These are phyloP conservation scores for Priceomyces carsonii DNA, from an alignment of 805 yeast species.

Conservation along the genomic window DNA sequence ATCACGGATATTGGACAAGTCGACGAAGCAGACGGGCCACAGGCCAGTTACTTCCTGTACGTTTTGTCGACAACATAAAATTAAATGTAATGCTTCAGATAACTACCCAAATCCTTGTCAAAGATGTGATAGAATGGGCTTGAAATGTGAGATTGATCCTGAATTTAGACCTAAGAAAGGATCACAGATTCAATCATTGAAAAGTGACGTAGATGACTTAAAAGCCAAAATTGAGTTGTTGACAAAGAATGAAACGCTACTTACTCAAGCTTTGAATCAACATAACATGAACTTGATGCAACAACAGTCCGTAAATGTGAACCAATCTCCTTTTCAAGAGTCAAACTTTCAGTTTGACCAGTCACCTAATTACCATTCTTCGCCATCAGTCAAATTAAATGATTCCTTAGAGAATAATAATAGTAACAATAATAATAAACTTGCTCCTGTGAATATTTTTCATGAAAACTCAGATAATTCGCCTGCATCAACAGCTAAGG, in stretches of 20 bases:
- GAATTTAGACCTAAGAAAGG: constrained; percentile 90
- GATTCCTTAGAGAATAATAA: constrained; percentile 13
- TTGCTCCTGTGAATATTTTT: constrained; percentile 19
- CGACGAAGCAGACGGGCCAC: constrained; percentile 46
- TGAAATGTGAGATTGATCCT: constrained; percentile 87
- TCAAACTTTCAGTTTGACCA: constrained; percentile 10
- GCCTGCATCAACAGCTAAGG: constrained; percentile 15
- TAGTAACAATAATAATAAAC: constrained; percentile 4
- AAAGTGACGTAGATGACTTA: constrained; percentile 83
- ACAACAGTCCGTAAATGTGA: constrained; percentile 11
- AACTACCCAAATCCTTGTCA: constrained; percentile 80
- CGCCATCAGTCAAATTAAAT: constrained; percentile 12
- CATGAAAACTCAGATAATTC: constrained; percentile 31
- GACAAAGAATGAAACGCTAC: constrained; percentile 61
- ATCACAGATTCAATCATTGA: constrained; percentile 78
- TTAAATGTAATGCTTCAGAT: constrained; percentile 87
- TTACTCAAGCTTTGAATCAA: constrained; percentile 61
- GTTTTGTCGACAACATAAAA: constrained; percentile 92
- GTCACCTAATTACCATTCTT: constrained; percentile 11
- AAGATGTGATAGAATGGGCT: constrained; percentile 76
- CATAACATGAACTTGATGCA: constrained; percentile 34
- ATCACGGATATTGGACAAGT: constrained; percentile 3
- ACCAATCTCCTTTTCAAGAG: constrained; percentile 9
- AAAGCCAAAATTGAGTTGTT: constrained; percentile 69
- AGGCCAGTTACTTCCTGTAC: constrained; percentile 93